Percentiles rank a stretch among this genome's conserved stretches.
These are phyloP conservation scores for Hysterangium stoloniferum DNA, from an alignment of 768 basidiomycete genomes.

Conservation along the genomic window DNA sequence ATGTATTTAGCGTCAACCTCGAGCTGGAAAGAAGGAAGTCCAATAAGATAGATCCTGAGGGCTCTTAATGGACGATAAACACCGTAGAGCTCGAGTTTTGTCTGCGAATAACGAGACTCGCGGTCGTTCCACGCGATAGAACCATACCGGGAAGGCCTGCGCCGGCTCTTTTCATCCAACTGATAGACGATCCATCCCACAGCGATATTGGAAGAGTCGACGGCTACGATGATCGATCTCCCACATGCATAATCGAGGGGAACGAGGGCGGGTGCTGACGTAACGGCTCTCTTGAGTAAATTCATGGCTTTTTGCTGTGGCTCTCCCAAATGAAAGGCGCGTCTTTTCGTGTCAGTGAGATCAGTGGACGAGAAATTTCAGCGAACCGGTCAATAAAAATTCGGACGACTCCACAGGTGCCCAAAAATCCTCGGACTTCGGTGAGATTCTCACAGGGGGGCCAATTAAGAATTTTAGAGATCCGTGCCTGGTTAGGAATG, in stretches of 20 bases:
- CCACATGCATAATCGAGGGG: slow-evolving; percentile 14
- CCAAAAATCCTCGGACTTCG: slow-evolving; percentile 21
- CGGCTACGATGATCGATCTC: slow-evolving; percentile 15
- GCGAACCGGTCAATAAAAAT: slow-evolving; percentile 20
- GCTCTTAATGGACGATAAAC: slow-evolving; percentile 26
- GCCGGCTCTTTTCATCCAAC: neutral
- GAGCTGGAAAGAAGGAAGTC: slow-evolving; percentile 23
- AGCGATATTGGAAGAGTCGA: slow-evolving; percentile 20
- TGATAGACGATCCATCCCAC: slow-evolving; percentile 19
- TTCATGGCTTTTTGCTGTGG: too few species aligned
- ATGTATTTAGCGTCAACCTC: slow-evolving; percentile 25
- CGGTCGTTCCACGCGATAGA: slow-evolving; percentile 26
- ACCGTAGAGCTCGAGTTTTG: slow-evolving; percentile 35
- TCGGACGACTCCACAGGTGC: slow-evolving; percentile 18
- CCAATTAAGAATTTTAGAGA: slow-evolving; percentile 19
- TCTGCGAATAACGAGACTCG: slow-evolving; percentile 29
- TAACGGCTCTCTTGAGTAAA: slow-evolving; percentile 10
- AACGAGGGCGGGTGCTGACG: slow-evolving; percentile 9
- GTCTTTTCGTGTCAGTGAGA: slow-evolving; percentile 9
- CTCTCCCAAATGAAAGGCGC: slow-evolving; percentile 11
- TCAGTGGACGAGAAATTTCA: slow-evolving; percentile 16
- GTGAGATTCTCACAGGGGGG: too few species aligned
- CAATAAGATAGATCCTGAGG: slow-evolving; percentile 24
- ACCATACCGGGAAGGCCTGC: slow-evolving; percentile 22
- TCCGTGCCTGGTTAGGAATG: slow-evolving; percentile 20